A percentile compares a stretch with the other conserved stretches of the same genome.
These are phyloP conservation scores for Eucalyptus microcorys DNA, from an alignment of 345 rosid genomes.

Conservation along the genomic window DNA sequence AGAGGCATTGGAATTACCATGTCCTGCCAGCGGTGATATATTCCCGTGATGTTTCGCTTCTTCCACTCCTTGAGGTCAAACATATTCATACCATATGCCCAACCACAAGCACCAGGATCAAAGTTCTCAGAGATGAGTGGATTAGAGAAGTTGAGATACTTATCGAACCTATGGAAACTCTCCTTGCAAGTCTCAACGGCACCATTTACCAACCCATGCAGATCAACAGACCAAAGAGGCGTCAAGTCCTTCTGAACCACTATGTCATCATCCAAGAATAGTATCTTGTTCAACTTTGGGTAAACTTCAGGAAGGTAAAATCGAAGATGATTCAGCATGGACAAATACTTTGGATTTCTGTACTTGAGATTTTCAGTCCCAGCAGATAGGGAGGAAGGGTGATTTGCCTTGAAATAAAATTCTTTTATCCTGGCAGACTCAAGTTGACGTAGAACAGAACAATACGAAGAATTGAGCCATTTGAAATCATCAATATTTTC, in stretches of 20 bases:
- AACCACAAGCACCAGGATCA: slow-evolving; percentile 76
- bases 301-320: slow-evolving; percentile 16
- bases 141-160: slow-evolving; percentile 95
- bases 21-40: slow-evolving; percentile 96
- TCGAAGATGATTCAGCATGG: slow-evolving; percentile 15
- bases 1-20: slow-evolving; percentile 30
- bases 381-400: slow-evolving; percentile 8
- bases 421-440: slow-evolving; percentile 11
- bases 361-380: slow-evolving; percentile 12
- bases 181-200: slow-evolving; percentile 11
- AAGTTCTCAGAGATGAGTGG: slow-evolving; percentile 72
- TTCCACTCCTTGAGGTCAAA: slow-evolving; percentile 94
- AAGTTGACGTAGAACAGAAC: slow-evolving; percentile 15
- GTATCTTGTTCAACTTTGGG: slow-evolving; percentile 9
- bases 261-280: slow-evolving; percentile 15
- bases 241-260: slow-evolving; percentile 15
- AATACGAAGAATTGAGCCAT: slow-evolving; percentile 16
- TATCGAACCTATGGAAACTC: slow-evolving; percentile 57
- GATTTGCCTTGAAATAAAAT: slow-evolving; percentile 9
- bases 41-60: slow-evolving; percentile 75
- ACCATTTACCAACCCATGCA: slow-evolving; percentile 17
- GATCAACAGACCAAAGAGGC: slow-evolving; percentile 11
- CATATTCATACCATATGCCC: slow-evolving; percentile 99
- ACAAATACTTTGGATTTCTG: slow-evolving; percentile 13
- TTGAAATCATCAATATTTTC: slow-evolving; percentile 7